Base-by-base conservation (phyloP, 805 yeast genomes). In the Saturnispora zaruensis region DNA sequence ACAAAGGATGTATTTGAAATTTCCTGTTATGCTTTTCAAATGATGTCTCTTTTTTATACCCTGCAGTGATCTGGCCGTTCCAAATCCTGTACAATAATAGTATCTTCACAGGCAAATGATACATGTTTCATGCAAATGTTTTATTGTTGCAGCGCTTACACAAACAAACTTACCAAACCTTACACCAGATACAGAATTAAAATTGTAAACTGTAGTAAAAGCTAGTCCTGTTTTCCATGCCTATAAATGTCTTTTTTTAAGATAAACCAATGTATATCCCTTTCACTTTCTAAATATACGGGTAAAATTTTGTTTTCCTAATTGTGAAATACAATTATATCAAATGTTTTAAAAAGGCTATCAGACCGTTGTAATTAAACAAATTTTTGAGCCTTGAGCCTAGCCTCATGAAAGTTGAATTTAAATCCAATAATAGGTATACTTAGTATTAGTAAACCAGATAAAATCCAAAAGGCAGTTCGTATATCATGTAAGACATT, bases 401-500 rank as follows among this genome's bases (percentile, higher is more conserved):
- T 71, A 6, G 90, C 93, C 52, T 90, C 72, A 28, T 76, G 78
- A 21, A 84, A 70, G 57, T 84, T 79, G 45, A 84, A 66, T 13
- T 66, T 53, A 13, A 65, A 61, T 28, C 56, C 51, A 49, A 82
- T 77, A n/a, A 84, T 65, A 3, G 84, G 84, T 6, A 84, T 59
- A 2, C 88, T 72, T 5, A 76, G 24, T 3, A 82, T 38, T 57
- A 85, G 64, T 55, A 84, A 67, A 0, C 65, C 62, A 46, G 82
- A 71, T 50, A 85, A 61, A 50, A 85, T 72, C 71, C 78, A 83
- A 61, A 85, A 86, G 13, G 88, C 77, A 59, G 82, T 80, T 44
- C 93, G 70, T 48, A 85, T 82, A 52, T 84, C 81, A 60, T 85
- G 91, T 0, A 88, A 82, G 51, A 67, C 67, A 65, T 86, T 89